A percentile compares a stretch with the other conserved stretches of the same genome.
Conservation (phyloP, 2,329 filamentous ascomycete species). For the Anisogramma anomala region DNA sequence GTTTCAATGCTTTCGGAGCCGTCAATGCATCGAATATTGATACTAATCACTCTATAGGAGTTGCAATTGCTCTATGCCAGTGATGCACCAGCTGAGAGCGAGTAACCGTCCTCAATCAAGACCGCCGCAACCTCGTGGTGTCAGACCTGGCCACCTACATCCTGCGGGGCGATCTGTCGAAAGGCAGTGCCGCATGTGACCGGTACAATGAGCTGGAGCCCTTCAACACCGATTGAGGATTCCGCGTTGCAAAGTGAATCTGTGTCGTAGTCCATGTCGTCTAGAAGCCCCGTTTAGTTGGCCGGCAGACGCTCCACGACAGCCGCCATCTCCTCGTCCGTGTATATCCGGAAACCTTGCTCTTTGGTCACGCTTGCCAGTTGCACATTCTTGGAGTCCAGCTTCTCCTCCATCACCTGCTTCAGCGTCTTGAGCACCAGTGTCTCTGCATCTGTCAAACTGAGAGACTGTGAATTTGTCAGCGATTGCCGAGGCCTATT, state of each 20-base stretch:
- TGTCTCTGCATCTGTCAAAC: conserved; percentile 84
- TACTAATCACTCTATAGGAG: no score
- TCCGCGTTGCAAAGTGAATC: not conserved
- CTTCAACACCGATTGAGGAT: no score
- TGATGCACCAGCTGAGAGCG: no score
- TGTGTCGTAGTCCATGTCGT: not conserved
- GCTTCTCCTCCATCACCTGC: conserved; percentile 99
- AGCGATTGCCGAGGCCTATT: not conserved
- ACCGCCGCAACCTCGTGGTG: no score
- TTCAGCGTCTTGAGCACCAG: conserved; percentile 95
- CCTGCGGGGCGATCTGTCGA: no score
- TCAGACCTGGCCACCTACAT: no score
- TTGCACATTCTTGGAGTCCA: conserved; percentile 98
- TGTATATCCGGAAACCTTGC: conserved; percentile 97
- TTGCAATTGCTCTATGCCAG: no score
- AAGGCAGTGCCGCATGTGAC: no score
- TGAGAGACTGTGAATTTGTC: conserved; percentile 53
- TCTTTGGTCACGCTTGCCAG: conserved; percentile 95
- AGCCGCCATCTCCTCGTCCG: conserved; percentile 89
- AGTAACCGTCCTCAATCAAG: no score
- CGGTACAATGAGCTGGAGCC: no score
- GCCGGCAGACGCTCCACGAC: conserved; percentile 75
- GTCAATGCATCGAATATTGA: no score
- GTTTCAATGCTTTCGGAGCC: no score
- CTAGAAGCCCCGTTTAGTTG: conserved; percentile 35